Conservation (phyloP, 805 yeast species). For the Sugiyamaella smithiae region DNA sequence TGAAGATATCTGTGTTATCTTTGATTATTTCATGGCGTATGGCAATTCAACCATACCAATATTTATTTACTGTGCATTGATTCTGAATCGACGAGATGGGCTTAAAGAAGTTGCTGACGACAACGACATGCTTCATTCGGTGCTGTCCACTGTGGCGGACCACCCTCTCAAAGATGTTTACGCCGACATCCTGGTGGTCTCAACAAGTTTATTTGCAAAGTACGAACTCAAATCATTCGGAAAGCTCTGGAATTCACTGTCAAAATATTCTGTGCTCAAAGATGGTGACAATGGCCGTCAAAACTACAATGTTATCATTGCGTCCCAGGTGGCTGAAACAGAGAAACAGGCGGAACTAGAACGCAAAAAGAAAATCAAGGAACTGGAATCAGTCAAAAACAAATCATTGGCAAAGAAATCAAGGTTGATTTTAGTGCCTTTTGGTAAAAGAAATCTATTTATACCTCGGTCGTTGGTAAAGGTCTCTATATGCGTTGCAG, state of each 20-base stretch:
- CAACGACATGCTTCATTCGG: constrained; percentile 43
- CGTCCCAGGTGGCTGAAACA: background rate
- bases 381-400: background rate
- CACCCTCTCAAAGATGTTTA: constrained; percentile 19
- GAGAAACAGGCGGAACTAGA: background rate
- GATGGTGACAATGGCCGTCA: constrained; percentile 14
- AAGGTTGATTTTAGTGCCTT: background rate
- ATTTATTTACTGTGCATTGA: constrained; percentile 57
- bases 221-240: constrained; percentile 22
- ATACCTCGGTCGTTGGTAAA: constrained; percentile 9
- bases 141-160: constrained; percentile 33
- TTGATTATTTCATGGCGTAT: constrained; percentile 65
- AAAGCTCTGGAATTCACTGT: constrained; percentile 27
- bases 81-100: constrained; percentile 43
- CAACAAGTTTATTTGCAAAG: constrained; percentile 20
- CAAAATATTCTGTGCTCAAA: constrained; percentile 36
- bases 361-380: constrained; percentile 8
- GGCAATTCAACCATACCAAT: constrained; percentile 53
- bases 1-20: constrained; percentile 52
- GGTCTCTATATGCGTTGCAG: constrained; percentile 21
- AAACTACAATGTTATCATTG: background rate
- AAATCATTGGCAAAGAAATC: background rate
- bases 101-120: constrained; percentile 39
- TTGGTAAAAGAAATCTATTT: background rate
- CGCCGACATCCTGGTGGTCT: constrained; percentile 23